Conservation (phyloP, 495 filamentous ascomycete genomes). For the Podospora bellae-mahoneyi region DNA sequence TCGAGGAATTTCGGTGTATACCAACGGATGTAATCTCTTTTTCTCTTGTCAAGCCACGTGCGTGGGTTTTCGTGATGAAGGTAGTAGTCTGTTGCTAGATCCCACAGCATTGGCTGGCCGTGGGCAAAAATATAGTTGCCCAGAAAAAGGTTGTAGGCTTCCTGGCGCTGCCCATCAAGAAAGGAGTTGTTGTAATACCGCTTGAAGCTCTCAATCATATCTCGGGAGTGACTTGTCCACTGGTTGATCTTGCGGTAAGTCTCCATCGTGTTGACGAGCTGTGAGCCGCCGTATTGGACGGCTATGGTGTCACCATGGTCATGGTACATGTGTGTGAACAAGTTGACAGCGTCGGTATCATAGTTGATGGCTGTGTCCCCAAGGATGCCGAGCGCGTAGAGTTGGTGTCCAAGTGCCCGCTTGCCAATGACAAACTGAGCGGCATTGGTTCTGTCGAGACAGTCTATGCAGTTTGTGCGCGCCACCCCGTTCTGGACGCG, state of each 20-base stretch:
- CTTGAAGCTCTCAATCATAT: conserved; percentile 99
- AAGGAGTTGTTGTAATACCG: conserved; percentile 99
- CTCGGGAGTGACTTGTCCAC: conserved; percentile 93
- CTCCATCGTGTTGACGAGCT: conserved; percentile 98
- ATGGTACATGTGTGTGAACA: conserved; percentile 96
- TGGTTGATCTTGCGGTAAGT: conserved; percentile 98
- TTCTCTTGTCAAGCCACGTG: conserved; percentile 60
- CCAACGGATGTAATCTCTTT: conserved; percentile 75
- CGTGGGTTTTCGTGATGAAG: conserved; percentile 86
- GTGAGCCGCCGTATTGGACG: conserved; percentile 94
- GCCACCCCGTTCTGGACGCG: conserved; percentile 88
- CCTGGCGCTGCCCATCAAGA: conserved; percentile 90
- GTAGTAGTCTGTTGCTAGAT: conserved; percentile 93
- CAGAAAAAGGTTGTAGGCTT: conserved; percentile 96
- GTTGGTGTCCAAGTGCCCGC: conserved; percentile 82
- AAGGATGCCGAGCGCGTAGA: conserved; percentile 89
- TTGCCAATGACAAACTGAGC: conserved; percentile 99
- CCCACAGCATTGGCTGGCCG: conserved; percentile 96
- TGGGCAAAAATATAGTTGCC: conserved; percentile 92
- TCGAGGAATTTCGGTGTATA: conserved; percentile 75
- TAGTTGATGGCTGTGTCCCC: conserved; percentile 76
- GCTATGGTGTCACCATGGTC: conserved; percentile 97
- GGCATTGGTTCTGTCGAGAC: conserved; percentile 92
- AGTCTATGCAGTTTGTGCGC: conserved; percentile 97
- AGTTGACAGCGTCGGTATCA: conserved; percentile 90